Evolutionary conservation across 1,284 basidiomycete species (phyloP).

Genomic region (Marasmius tenuissimus): DNA sequence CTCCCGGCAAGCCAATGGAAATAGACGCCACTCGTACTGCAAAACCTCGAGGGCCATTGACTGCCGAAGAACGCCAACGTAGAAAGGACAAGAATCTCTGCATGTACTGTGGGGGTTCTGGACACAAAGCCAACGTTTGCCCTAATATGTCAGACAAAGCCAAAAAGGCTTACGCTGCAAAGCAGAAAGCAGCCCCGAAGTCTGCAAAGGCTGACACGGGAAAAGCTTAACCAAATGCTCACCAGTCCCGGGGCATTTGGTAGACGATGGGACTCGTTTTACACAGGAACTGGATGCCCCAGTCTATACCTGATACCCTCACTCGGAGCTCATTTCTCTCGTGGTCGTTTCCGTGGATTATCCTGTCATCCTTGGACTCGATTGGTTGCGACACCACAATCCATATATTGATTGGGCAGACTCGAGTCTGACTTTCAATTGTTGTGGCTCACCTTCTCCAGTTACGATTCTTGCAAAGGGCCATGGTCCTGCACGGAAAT

Average conservation of each 20-base stretch:
- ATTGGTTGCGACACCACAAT: constrained; percentile 16
- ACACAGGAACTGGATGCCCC: too few species aligned
- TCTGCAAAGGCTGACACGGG: background rate
- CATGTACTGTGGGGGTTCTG: constrained; percentile 1
- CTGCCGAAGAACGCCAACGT: background rate
- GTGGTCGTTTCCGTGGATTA: constrained; percentile 11
- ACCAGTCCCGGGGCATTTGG: background rate
- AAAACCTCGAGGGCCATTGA: constrained; percentile 3
- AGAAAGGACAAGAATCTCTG: constrained; percentile 3
- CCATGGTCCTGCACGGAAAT: too few species aligned
- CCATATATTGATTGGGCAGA: constrained; percentile 14
- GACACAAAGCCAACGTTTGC: background rate
- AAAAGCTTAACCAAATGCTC: constrained; percentile 1
- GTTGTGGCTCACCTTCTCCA: constrained; percentile 1
- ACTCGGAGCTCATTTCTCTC: too few species aligned
- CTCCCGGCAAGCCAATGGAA: constrained; percentile 2
- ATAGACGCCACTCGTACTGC: background rate
- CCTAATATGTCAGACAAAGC: background rate
- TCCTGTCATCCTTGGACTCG: constrained; percentile 16
- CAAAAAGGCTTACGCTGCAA: background rate
- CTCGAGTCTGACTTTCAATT: background rate
- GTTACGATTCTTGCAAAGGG: constrained; percentile 19
- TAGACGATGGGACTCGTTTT: constrained; percentile 3
- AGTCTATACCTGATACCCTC: too few species aligned
- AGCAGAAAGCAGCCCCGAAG: background rate